Percentiles rank a stretch among this genome's conserved stretches.
These are phyloP conservation scores for Onygenales sp. DNA, from an alignment of 2,329 filamentous ascomycete genomes.

Conservation along the genomic window DNA sequence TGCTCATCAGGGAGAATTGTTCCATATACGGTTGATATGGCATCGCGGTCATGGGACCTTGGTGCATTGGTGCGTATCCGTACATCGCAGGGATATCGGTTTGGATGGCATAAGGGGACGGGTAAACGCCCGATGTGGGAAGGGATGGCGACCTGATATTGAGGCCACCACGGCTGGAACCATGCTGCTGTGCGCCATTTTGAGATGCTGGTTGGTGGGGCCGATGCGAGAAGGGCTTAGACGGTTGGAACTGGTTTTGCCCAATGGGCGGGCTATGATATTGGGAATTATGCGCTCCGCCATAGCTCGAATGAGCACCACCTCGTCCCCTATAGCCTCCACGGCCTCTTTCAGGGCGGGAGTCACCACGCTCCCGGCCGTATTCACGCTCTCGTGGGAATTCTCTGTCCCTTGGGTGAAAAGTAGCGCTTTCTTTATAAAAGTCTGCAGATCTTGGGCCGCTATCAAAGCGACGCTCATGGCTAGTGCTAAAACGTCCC, in stretches of 20 bases:
- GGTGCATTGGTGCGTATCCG: constrained; percentile 46
- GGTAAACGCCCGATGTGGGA: constrained; percentile 45
- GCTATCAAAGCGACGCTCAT: constrained; percentile 30
- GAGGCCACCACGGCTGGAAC: constrained; percentile 43
- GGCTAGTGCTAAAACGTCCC: constrained; percentile 18
- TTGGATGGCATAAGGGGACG: constrained; percentile 27
- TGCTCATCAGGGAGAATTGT: constrained; percentile 45
- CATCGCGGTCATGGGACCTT: constrained; percentile 46
- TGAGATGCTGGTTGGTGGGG: constrained; percentile 27
- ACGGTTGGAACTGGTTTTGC: constrained; percentile 30
- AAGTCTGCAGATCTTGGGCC: constrained; percentile 30
- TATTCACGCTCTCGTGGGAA: constrained; percentile 24
- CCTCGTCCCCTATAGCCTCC: constrained; percentile 34
- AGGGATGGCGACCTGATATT: constrained; percentile 53
- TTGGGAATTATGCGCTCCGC: constrained; percentile 25
- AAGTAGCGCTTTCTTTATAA: constrained; percentile 18
- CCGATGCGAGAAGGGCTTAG: constrained; percentile 33
- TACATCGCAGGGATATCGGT: constrained; percentile 45
- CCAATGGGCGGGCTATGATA: constrained; percentile 30
- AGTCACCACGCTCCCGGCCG: constrained; percentile 26
- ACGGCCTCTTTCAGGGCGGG: constrained; percentile 28
- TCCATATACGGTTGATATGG: constrained; percentile 51
- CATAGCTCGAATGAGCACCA: constrained; percentile 27
- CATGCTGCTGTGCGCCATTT: constrained; percentile 28
- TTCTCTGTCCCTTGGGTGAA: constrained; percentile 16